Base-by-base conservation (phyloP, 768 basidiomycete genomes). In the Asterophora lycoperdoides region DNA sequence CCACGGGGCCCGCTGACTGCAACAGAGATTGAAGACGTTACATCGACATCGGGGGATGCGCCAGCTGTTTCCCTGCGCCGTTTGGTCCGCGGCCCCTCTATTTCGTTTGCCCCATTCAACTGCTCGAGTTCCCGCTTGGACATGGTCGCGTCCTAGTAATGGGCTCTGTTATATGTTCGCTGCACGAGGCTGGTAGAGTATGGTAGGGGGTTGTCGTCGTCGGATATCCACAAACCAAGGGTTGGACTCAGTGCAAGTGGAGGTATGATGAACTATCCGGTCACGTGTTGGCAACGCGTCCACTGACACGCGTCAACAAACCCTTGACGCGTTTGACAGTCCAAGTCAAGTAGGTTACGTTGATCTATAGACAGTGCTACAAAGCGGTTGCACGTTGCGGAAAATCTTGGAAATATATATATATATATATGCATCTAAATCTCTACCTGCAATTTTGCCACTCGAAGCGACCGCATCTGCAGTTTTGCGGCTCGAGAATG, bases 401-500 rank as follows among this genome's bases (percentile, higher is more conserved):
- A n/a, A n/a, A n/a, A n/a, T n/a, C n/a, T n/a, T n/a, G n/a, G n/a
- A n/a, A n/a, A n/a, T n/a, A n/a, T n/a, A n/a, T n/a, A n/a, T n/a
- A n/a, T n/a, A n/a, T n/a, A 23, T 23, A 2, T 32, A 32, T 4
- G 20, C 34, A 23, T 45, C 44, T 34, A 35, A 19, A 29, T 15
- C 44, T 44, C 29, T 37, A 38, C 37, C 32, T 38, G 45, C 14
- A 78, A 44, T 46, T 62, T 73, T 15, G 81, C 82, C 9, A 83
- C 56, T 44, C 74, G 65, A 33, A 82, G 57, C 40, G 75, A 68
- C n/a, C 57, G 54, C 74, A 83, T 71, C 37, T 72, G 66, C 55
- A 65, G 67, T 53, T 64, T 70, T 11, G 82, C 81, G 3, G 76
- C 74, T n/a, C 75, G 69, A 11, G 83, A 81, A 56, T 89, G 86